Conservation (phyloP, 1,139 yeast genomes). For the Saccharomyces uvarum region DNA sequence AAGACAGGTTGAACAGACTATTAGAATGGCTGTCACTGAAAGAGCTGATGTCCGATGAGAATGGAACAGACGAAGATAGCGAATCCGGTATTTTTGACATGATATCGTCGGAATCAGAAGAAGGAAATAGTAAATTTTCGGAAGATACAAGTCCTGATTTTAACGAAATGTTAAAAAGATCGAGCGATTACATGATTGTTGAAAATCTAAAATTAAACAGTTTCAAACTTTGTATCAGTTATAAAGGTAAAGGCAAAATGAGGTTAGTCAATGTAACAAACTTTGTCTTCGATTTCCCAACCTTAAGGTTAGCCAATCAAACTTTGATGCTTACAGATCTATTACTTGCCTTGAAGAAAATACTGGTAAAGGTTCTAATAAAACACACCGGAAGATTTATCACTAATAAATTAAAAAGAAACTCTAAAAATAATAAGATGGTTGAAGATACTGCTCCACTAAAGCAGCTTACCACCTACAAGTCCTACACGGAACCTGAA, state of each 20-base stretch:
- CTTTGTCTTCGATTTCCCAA: constrained; percentile 49
- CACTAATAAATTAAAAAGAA: constrained; percentile 43
- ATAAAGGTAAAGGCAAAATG: constrained; percentile 50
- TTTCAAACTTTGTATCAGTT: constrained; percentile 47
- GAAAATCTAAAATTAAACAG: constrained; percentile 42
- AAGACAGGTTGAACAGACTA: constrained; percentile 49
- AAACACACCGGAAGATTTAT: constrained; percentile 54
- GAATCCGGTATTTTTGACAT: constrained; percentile 7
- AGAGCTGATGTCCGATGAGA: constrained; percentile 26
- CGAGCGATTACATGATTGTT: constrained; percentile 52
- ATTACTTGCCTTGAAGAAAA: constrained; percentile 44
- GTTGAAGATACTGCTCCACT: constrained; percentile 9
- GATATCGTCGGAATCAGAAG: constrained; percentile 1
- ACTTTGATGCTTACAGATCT: constrained; percentile 51
- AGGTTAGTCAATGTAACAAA: constrained; percentile 55
- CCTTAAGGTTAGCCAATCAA: constrained; percentile 40
- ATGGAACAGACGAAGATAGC: constrained; percentile 10
- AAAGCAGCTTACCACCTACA: constrained; percentile 17
- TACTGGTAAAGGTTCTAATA: constrained; percentile 44
- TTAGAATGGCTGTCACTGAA: constrained; percentile 48
- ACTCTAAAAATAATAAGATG: constrained; percentile 6
- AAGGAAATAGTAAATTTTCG: constrained; percentile 2
- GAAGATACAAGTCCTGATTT: constrained; percentile 31
- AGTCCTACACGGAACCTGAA: constrained; percentile 13
- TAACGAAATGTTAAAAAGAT: constrained; percentile 51